Base-by-base conservation (phyloP, 1,284 basidiomycete species). In the Melampsora americana region DNA sequence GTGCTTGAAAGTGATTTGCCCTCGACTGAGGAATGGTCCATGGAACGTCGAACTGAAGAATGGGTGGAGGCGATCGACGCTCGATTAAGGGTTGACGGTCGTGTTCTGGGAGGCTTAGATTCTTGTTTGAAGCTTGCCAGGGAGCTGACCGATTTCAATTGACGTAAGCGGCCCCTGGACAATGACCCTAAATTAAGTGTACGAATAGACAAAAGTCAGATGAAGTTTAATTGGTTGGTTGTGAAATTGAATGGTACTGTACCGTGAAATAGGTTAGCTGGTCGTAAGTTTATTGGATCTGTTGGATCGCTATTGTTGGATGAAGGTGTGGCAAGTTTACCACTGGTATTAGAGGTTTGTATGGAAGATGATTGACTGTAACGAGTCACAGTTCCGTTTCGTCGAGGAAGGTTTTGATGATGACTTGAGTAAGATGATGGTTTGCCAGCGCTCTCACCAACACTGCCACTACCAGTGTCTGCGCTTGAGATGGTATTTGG, bases 391-490 rank as follows among this genome's bases (percentile, higher is more conserved):
- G 39, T 42, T 42, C 39, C 39, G 39, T 42, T 42, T 42, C 18
- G 7, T n/a, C n/a, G 18, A 32, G 35, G 39, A 23, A 26, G 16
- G 42, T 46, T 42, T 59, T 59, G 56, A 5, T 59, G 56, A 59
- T 26, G 9, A 26, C 23, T 59, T 59, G 23, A 26, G 23, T 59
- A 20, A 59, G 30, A 59, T 23, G 30, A 59, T 59, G 30, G 35
- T 20, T 32, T 32, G 35, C 5, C 23, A 28, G 32, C 61, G 35
- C 61, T 30, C 9, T 32, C 61, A 12, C 28, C 28, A 64, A 64
- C 30, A 64, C 30, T 64, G 61, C 30, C 61, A 35, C 28, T 64
- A 35, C 30, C 28, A n/a, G 30, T 64, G 61, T 69, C 59, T 18
- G n/a, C 26, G n/a, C 56, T 42, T 39, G 53, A 26, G n/a, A 35